Base-by-base conservation (phyloP, 2,329 filamentous ascomycete species). In the Alternaria ventricosa region DNA sequence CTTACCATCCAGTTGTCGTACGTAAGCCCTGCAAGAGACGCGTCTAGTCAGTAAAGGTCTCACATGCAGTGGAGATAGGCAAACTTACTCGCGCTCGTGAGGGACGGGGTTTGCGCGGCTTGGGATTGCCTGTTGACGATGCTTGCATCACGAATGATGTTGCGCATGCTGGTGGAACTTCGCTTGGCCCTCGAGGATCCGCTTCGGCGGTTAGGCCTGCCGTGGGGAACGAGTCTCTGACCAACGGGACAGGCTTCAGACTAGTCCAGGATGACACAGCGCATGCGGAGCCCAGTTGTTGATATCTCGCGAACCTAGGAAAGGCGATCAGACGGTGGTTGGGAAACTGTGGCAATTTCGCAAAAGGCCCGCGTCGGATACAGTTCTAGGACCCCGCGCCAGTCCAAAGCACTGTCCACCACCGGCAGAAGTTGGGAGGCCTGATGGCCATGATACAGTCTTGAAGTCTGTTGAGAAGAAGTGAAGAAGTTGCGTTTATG, bases 1-100 rank as follows among this genome's bases (percentile, higher is more conserved):
- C 77, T 75, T 71, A 79, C 76, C 81, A 83, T 60, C 82, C 82
- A 55, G 82, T 84, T 41, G 79, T 82, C 43, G 81, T 82, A 36
- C 83, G 78, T 61, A 84, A 70, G 11, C 82, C 82, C 60, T 62
- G 60, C 41, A 43, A 45, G 20, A 22, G 28, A 46, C 25, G 20
- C n/a, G 11, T 18, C 47, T n/a, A 44, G 47, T 62, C 55, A 62
- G 60, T 58, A 27, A 22, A 43, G n/a, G 3, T 13, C 27, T 27
- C 27, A 27, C 15, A 59, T 11, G 28, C 13, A 33, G 8, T 25
- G n/a, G 22, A 20, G 23, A 25, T 5, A 27, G 7, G 20, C 41
- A 23, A 18, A 59, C 60, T 62, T 59, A 62, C 60, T 60, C 78
- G 76, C 43, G 82, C 81, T 54, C 82, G 77, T 54, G 81, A 80